Base-by-base conservation (phyloP, 2,329 filamentous ascomycete genomes). In the Pseudogymnoascus sp. region DNA sequence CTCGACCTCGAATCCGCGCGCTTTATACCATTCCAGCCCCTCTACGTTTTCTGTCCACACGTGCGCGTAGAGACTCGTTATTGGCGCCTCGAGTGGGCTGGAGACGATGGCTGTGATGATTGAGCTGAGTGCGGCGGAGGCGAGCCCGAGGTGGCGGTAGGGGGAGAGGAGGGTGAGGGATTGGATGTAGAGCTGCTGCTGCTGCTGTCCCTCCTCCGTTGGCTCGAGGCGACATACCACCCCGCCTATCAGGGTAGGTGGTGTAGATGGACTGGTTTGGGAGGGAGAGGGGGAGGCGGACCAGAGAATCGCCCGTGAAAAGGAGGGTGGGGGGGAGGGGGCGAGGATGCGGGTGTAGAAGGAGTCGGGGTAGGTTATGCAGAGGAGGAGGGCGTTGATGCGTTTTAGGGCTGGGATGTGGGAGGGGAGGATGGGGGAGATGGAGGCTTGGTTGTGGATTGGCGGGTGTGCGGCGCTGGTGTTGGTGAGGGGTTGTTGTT, bases 21-120 rank as follows among this genome's bases (percentile, higher is more conserved):
- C 77, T 33, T 76, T 70, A 74, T 89, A 89, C 86, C 86, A 89
- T 63, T 77, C 77, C 65, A 88, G 73, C 0, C 81, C 86, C 19
- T 88, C 85, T 2, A 81, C 79, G 71, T 88, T 88, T 64, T 85
- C 80, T 10, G 85, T 86, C 86, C 86, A 89, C 14, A 89, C 86
- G 72, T 89, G 86, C 4, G 86, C 86, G 67, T 84, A 88, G 14
- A 87, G 76, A 46, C 77, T 77, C 59, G 69, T 69, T 61, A 73
- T 78, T 75, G 75, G 10, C 74, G 73, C 68, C 22, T 65, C 11
- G 69, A 73, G 61, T 61, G 24, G 5, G 11, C 16, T 2, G 3
- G 61, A 14, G 11, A 82, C 68, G 53, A 85, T 77, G 66, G 82
- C 78, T 53, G 84, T 59, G 14, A 74, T 70, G 4, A 74, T 66